Evolutionary conservation across 2,329 filamentous ascomycete genomes (phyloP).

Genomic region (Fusarium chuoi): DNA sequence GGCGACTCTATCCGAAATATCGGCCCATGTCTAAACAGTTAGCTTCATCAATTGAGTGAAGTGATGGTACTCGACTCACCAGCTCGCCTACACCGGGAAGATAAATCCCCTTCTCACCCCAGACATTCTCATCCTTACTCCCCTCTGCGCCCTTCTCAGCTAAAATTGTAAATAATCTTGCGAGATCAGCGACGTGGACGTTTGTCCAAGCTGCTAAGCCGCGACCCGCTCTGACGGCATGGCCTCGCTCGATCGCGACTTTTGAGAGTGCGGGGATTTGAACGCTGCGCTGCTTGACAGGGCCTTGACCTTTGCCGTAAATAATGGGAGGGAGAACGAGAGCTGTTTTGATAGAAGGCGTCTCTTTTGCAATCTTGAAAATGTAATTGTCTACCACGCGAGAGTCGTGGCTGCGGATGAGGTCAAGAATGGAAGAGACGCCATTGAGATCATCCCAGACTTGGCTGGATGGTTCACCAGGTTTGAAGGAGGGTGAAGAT

Average conservation of each 20-base stretch:
- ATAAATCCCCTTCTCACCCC: constrained; percentile 54
- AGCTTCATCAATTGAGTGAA: not conserved
- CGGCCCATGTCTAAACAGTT: constrained; percentile 41
- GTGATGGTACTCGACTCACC: constrained; percentile 24
- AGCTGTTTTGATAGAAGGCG: constrained; percentile 47
- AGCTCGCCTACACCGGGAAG: constrained; percentile 45
- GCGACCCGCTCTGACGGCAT: constrained; percentile 48
- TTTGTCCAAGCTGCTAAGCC: constrained; percentile 51
- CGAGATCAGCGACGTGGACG: constrained; percentile 50
- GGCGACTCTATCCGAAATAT: constrained; percentile 46
- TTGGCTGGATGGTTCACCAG: constrained; percentile 44
- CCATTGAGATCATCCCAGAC: constrained; percentile 52
- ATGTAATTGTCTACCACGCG: constrained; percentile 53
- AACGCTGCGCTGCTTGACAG: constrained; percentile 53
- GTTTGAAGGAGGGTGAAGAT: constrained; percentile 43
- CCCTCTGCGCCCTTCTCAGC: constrained; percentile 45
- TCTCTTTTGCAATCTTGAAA: constrained; percentile 43
- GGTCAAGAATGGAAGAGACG: constrained; percentile 34
- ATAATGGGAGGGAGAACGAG: constrained; percentile 52
- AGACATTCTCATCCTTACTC: constrained; percentile 40
- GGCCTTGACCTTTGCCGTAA: constrained; percentile 53
- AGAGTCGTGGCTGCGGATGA: constrained; percentile 42
- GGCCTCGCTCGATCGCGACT: constrained; percentile 47
- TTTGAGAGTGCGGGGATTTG: constrained; percentile 53
- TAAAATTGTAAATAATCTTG: constrained; percentile 44